These are phyloP conservation scores for Poronia punctata DNA, from an alignment of 495 filamentous ascomycete species.

Conservation along the genomic window DNA sequence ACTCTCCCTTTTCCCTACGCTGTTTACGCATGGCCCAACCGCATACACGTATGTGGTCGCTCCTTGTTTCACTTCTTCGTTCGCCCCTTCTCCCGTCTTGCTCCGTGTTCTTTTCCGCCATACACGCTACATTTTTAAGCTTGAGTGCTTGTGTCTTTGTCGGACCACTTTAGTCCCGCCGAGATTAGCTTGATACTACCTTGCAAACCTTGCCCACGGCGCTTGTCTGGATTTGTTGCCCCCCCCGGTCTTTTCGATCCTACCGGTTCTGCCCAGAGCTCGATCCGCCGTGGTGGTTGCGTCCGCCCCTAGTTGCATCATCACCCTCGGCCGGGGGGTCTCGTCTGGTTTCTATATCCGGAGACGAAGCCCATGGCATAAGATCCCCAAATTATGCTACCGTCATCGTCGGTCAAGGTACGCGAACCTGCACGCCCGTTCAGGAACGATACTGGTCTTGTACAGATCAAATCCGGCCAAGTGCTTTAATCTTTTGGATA, in stretches of 20 bases:
- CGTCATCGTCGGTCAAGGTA: conserved; percentile 41
- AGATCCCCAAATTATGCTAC: conserved; percentile 52
- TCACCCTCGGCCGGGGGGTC: conserved; percentile 39
- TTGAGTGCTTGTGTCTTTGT: conserved; percentile 25
- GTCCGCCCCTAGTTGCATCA: conserved; percentile 43
- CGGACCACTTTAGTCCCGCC: conserved; percentile 30
- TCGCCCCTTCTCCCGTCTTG: conserved; percentile 35
- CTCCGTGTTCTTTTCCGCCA: conserved; percentile 41
- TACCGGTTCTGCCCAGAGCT: conserved; percentile 28
- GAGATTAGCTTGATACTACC: conserved; percentile 32
- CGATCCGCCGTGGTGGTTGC: conserved; percentile 28
- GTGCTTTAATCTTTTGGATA: conserved; percentile 39
- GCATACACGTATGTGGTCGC: conserved; percentile 42
- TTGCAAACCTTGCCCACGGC: conserved; percentile 12
- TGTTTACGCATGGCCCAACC: conserved; percentile 32
- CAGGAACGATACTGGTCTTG: conserved; percentile 45
- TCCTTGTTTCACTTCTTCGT: conserved; percentile 42
- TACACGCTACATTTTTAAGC: conserved; percentile 37
- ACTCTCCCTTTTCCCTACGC: conserved; percentile 3
- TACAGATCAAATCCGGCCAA: conserved; percentile 40
- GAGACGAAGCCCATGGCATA: conserved; percentile 46
- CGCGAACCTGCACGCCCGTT: conserved; percentile 37
- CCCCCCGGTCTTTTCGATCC: conserved; percentile 18
- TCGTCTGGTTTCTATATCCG: conserved; percentile 42
- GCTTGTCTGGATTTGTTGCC: conserved; percentile 14